Conservation (phyloP, 2,329 filamentous ascomycete species). For the Akanthomyces lecanii region DNA sequence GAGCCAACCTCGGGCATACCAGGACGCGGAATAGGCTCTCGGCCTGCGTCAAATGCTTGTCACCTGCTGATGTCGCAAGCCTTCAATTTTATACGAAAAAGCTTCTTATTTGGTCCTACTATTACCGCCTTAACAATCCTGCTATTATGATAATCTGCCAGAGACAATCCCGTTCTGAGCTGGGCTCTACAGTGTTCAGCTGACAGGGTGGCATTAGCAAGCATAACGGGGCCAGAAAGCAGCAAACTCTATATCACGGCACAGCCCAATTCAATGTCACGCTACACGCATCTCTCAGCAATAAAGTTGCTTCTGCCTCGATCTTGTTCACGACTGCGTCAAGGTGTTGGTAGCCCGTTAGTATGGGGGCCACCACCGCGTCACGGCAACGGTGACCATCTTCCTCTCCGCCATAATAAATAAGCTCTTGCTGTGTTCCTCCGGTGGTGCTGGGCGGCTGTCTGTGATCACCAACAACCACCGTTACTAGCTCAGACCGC, state of each 20-base stretch:
- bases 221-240: background rate
- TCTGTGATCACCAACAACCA: background rate
- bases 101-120: background rate
- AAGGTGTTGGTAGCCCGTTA: background rate
- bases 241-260: conserved; percentile 4
- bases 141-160: background rate
- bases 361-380: background rate
- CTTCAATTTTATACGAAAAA: background rate
- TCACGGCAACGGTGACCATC: background rate
- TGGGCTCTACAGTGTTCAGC: background rate
- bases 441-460: background rate
- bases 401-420: background rate
- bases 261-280: background rate
- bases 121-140: background rate
- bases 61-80: background rate
- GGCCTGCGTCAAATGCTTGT: background rate
- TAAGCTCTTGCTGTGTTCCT: background rate
- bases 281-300: background rate
- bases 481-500: background rate
- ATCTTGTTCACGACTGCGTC: background rate
- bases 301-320: background rate
- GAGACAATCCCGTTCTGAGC: background rate
- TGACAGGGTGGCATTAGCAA: background rate
- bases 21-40: background rate
- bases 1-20: background rate